A percentile compares a stretch with the other conserved stretches of the same genome.
Evolutionary conservation across 2,329 filamentous ascomycete genomes (phyloP).

Genomic region (Talaromyces atroroseus): DNA sequence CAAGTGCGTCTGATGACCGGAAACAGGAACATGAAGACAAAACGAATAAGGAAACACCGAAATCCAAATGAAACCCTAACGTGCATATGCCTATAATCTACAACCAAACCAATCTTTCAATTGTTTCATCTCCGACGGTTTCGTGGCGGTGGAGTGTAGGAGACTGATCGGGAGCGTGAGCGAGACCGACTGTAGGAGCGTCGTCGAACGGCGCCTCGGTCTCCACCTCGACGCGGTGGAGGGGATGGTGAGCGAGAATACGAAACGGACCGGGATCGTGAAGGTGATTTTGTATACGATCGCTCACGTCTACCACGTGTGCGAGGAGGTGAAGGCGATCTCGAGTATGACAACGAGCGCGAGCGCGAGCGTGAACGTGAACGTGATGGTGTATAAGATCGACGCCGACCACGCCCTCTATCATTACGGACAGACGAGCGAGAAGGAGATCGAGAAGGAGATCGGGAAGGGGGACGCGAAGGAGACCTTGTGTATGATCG

Average conservation of each 20-base stretch:
- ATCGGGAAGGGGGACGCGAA: slow-evolving; percentile 23
- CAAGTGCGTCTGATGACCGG: neutral
- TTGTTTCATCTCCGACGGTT: neutral
- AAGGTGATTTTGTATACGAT: slow-evolving; percentile 33
- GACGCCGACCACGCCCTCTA: slow-evolving; percentile 23
- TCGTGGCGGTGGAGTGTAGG: slow-evolving; percentile 9
- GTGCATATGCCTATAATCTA: slow-evolving; percentile 1
- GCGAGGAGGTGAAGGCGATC: slow-evolving; percentile 26
- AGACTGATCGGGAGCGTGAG: slow-evolving; percentile 15
- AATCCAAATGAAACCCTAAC: neutral
- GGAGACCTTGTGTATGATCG: slow-evolving; percentile 32
- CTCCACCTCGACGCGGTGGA: slow-evolving; percentile 12
- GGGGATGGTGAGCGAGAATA: slow-evolving; percentile 36
- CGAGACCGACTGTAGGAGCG: slow-evolving; percentile 42
- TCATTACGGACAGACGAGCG: slow-evolving; percentile 7
- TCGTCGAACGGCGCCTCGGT: slow-evolving; percentile 2
- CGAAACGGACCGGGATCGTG: slow-evolving; percentile 28
- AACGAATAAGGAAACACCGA: neutral
- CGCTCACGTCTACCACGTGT: slow-evolving; percentile 14
- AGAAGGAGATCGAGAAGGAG: slow-evolving; percentile 18
- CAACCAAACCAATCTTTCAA: neutral
- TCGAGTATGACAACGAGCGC: slow-evolving; percentile 35
- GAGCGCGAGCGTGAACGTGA: slow-evolving; percentile 21
- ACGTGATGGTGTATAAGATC: slow-evolving; percentile 27
- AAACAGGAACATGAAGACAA: neutral